Evolutionary conservation across 345 rosid genomes (phyloP).

Genomic region (Gossypium mustelinum): DNA sequence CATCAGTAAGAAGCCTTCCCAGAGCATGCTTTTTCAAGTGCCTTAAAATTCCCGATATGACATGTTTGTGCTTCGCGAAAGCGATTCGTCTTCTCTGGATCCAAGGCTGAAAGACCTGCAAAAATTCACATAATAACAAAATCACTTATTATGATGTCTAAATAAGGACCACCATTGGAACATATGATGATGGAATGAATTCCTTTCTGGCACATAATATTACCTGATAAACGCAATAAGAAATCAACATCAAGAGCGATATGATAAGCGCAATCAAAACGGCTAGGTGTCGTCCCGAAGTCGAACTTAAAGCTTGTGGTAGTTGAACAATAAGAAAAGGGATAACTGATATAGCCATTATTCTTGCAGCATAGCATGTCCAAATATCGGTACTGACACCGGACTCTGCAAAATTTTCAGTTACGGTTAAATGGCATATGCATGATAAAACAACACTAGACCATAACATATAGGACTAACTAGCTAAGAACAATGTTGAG

Average conservation of each 20-base stretch:
- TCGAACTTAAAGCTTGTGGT: constrained; percentile 61
- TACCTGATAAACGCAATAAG: constrained; percentile 95
- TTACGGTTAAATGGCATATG: neutral
- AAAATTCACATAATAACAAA: constrained; percentile 16
- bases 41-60: constrained; percentile 63
- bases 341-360: constrained; percentile 75
- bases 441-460: neutral
- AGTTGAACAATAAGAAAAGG: constrained; percentile 85
- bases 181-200: neutral
- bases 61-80: constrained; percentile 68
- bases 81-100: constrained; percentile 74
- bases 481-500: neutral
- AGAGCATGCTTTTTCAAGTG: constrained; percentile 59
- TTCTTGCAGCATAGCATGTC: constrained; percentile 81
- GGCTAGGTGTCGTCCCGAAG: constrained; percentile 66
- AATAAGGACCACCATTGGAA: neutral
- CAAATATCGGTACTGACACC: constrained; percentile 73
- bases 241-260: constrained; percentile 51
- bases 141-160: constrained; percentile 14
- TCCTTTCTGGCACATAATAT: neutral
- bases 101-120: constrained; percentile 77
- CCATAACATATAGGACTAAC: neutral
- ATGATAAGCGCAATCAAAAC: constrained; percentile 61
- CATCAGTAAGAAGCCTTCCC: constrained; percentile 61
- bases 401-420: constrained; percentile 37